Conservation (phyloP, 176 grass and related monocot species). For the Eleusine indica region DNA sequence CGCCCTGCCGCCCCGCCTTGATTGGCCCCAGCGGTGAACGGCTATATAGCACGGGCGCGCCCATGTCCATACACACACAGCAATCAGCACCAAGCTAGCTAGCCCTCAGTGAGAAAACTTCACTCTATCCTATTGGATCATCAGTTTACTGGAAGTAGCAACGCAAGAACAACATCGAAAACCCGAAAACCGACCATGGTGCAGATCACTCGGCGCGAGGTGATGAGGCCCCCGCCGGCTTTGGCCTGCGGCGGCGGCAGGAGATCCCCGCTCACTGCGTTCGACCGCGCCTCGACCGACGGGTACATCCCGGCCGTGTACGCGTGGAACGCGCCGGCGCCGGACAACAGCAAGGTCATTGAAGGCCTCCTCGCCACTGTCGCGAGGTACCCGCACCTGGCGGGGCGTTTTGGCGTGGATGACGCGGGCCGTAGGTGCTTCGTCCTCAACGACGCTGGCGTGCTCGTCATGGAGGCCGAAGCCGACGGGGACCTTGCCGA, state of each 20-base stretch:
- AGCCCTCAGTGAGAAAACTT: neutral
- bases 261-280: constrained; percentile 23
- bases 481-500: constrained; percentile 18
- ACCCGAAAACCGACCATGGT: neutral
- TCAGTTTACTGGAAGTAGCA: neutral
- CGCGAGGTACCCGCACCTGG: constrained; percentile 41
- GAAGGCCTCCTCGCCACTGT: constrained; percentile 31
- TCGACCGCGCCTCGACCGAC: constrained; percentile 48
- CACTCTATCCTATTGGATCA: neutral
- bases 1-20: neutral
- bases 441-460: constrained; percentile 32
- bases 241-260: neutral
- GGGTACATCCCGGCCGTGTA: constrained; percentile 43
- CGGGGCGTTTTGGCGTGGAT: neutral
- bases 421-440: constrained; percentile 1
- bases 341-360: constrained; percentile 29
- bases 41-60: neutral
- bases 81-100: neutral
- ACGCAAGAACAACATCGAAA: neutral
- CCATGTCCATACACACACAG: neutral
- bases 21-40: neutral
- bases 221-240: neutral
- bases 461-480: constrained; percentile 38
- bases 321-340: constrained; percentile 40
- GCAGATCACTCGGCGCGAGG: constrained; percentile 2